phyloP scores from a whole-genome alignment of 2,329 filamentous ascomycete genomes.

The Furcasterigmium furcatum region DNA sequence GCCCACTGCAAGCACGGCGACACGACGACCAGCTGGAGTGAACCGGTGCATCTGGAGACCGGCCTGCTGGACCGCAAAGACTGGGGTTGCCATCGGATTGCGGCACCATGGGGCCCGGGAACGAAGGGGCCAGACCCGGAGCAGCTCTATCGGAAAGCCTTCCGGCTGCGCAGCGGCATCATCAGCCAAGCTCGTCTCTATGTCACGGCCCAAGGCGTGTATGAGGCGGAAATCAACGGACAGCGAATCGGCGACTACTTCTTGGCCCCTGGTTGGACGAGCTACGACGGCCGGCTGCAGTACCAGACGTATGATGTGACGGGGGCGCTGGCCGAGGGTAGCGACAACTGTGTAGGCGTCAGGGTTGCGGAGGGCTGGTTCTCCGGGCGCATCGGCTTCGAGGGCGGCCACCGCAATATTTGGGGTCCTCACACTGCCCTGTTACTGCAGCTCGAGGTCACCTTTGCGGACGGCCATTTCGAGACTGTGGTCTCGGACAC shows the following conservation, averaged over 20 bases:
- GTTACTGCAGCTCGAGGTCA: conserved; percentile 1
- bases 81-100: conserved; percentile 25
- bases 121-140: conserved; percentile 5
- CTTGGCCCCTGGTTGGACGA: conserved; percentile 50
- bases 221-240: conserved; percentile 45
- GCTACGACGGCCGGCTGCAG: conserved; percentile 43
- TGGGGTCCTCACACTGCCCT: conserved; percentile 13
- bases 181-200: conserved; percentile 38
- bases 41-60: conserved; percentile 25
- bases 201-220: conserved; percentile 42
- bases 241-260: conserved; percentile 31
- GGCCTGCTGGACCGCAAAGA: conserved; percentile 22
- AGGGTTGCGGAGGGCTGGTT: conserved; percentile 45
- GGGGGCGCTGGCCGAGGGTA: conserved; percentile 23
- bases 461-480: conserved; percentile 2
- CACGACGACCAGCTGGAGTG: conserved; percentile 19
- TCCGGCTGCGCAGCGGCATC: conserved; percentile 13
- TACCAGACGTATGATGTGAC: conserved; percentile 54
- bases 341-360: conserved; percentile 31
- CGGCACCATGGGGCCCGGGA: conserved; percentile 15
- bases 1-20: conserved; percentile 18
- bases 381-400: conserved; percentile 20
- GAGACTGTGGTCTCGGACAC: neutral
- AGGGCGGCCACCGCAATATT: conserved; percentile 17
- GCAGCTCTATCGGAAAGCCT: conserved; percentile 26